Evolutionary conservation across 306 rosid species (phyloP).

Genomic region (Coriaria nepalensis): DNA sequence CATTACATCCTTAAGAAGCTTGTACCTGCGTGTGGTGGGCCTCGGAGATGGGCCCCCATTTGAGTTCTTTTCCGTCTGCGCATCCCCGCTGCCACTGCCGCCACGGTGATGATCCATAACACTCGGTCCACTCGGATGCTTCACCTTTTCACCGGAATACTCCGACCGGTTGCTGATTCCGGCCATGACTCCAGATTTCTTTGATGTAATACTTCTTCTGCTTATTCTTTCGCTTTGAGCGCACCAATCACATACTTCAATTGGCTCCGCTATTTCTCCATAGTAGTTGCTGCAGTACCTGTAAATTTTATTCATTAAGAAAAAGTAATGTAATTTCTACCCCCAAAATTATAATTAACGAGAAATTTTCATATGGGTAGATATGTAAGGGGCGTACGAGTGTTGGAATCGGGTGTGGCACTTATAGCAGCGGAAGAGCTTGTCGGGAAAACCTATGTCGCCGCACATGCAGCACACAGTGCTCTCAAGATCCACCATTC

Average conservation of each 20-base stretch:
- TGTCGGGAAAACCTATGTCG: conserved; percentile 82
- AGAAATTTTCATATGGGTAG: not conserved
- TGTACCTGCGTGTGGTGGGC: conserved; percentile 77
- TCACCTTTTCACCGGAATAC: conserved; percentile 45
- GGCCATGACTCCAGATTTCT: conserved; percentile 22
- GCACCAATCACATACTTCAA: conserved; percentile 80
- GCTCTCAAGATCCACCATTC: conserved; percentile 64
- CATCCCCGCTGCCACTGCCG: conserved; percentile 5
- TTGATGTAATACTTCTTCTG: conserved; percentile 30
- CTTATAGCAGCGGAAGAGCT: conserved; percentile 86
- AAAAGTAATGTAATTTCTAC: not conserved
- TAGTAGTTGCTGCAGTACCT: conserved; percentile 82
- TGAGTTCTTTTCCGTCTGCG: conserved; percentile 34
- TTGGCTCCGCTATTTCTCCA: conserved; percentile 40
- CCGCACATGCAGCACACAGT: conserved; percentile 94
- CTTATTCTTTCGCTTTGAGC: conserved; percentile 39
- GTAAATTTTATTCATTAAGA: conserved; percentile 5
- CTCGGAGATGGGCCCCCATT: conserved; percentile 59
- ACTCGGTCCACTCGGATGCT: conserved; percentile 43
- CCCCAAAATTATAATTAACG: conserved; percentile 2
- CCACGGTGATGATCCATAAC: not conserved
- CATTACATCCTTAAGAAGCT: conserved; percentile 99
- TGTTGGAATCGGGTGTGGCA: conserved; percentile 84
- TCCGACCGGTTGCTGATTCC: conserved; percentile 33
- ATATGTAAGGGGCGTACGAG: conserved; percentile 33